Evolutionary conservation across 768 basidiomycete species (phyloP).

Genomic region (Suillus tomentosus): DNA sequence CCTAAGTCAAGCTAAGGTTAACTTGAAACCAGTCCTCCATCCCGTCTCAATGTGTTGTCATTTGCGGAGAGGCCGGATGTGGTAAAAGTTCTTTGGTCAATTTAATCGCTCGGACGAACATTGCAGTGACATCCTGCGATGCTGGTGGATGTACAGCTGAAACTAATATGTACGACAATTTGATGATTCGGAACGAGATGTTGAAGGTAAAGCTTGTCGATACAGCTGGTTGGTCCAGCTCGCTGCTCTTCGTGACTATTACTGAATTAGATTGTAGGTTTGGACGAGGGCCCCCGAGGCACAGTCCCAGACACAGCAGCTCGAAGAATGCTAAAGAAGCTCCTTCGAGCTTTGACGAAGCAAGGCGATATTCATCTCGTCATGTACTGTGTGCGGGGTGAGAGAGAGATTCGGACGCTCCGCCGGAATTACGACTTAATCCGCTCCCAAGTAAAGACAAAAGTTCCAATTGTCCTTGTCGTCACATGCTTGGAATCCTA

Average conservation of each 20-base stretch:
- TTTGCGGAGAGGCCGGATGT: neutral
- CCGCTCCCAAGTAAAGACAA: conserved; percentile 38
- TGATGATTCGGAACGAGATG: neutral
- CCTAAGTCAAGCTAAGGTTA: neutral
- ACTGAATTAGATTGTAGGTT: neutral
- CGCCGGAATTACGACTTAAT: conserved; percentile 38
- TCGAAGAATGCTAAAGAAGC: neutral
- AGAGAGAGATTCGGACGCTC: conserved; percentile 37
- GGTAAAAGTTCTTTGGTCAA: conserved; percentile 11
- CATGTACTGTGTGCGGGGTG: conserved; percentile 40
- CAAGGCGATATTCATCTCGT: conserved; percentile 40
- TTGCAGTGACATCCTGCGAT: conserved; percentile 1
- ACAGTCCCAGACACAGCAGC: neutral
- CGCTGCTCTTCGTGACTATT: neutral
- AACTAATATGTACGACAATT: neutral
- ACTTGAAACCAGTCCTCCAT: neutral
- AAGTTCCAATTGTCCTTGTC: conserved; percentile 39
- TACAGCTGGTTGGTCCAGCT: neutral
- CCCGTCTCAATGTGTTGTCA: no score
- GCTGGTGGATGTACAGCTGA: neutral
- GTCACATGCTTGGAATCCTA: conserved; percentile 40
- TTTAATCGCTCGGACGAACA: conserved; percentile 17
- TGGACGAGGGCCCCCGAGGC: neutral
- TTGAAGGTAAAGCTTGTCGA: neutral
- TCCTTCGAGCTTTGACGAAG: neutral